Percentiles rank a stretch among this genome's conserved stretches.
phyloP scores from a whole-genome alignment of 768 basidiomycete genomes.

The Hydnomerulius pinastri region DNA sequence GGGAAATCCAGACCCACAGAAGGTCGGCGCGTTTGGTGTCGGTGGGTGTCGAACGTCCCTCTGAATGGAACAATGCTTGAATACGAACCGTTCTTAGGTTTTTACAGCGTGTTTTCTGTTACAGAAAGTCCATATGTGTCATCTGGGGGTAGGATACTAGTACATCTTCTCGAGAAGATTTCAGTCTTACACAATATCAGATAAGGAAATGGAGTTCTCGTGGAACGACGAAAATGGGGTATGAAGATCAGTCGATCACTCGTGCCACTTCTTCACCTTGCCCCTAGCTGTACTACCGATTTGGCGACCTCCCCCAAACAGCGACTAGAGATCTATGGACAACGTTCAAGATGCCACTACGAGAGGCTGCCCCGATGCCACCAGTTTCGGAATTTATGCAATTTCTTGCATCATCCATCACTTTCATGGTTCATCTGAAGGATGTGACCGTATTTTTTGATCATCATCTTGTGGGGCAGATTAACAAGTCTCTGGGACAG shows the following conservation, averaged over 20 bases:
- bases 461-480: conserved; percentile 59
- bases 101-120: conserved; percentile 80
- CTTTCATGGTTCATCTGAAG: conserved; percentile 81
- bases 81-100: conserved; percentile 40
- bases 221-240: conserved; percentile 91
- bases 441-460: conserved; percentile 81
- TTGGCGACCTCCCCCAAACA: conserved; percentile 55
- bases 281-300: conserved; percentile 70
- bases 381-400: conserved; percentile 82
- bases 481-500: conserved; percentile 60
- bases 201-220: conserved; percentile 90
- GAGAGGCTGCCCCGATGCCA: conserved; percentile 76
- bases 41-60: conserved; percentile 39
- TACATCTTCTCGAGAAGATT: conserved; percentile 18
- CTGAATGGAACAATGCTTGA: not conserved
- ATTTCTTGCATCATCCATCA: conserved; percentile 86
- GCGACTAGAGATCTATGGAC: conserved; percentile 61
- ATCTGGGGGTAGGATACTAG: conserved; percentile 55
- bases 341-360: conserved; percentile 79
- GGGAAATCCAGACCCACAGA: conserved; percentile 92
- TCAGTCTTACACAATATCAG: conserved; percentile 32
- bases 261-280: conserved; percentile 1
- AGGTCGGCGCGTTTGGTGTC: conserved; percentile 96
- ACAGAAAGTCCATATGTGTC: conserved; percentile 79
- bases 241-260: conserved; percentile 1